Evolutionary conservation across 2,329 filamentous ascomycete species (phyloP).

Genomic region (Balansia obtecta): DNA sequence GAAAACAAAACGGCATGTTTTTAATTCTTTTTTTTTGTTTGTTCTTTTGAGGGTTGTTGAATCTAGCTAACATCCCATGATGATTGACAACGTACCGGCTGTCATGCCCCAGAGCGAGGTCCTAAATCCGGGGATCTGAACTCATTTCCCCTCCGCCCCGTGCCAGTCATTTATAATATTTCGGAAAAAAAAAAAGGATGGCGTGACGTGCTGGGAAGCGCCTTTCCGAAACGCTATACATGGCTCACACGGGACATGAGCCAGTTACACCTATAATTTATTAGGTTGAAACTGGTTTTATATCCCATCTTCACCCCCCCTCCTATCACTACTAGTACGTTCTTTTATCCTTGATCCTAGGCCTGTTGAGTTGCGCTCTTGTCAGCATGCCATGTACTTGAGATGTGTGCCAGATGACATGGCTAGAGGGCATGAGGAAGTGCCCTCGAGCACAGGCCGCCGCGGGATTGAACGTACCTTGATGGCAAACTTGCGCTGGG

Average conservation of each 20-base stretch:
- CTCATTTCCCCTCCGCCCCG: conserved; percentile 16
- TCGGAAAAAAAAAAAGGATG: background rate
- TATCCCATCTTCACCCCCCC: background rate
- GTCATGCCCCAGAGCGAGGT: conserved; percentile 21
- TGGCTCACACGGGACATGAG: too few species aligned
- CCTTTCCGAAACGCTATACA: too few species aligned
- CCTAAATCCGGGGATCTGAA: conserved; percentile 21
- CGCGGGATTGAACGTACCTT: conserved; percentile 51
- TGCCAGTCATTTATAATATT: conserved; percentile 24
- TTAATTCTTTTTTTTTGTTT: conserved; percentile 5
- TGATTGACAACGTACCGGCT: conserved; percentile 13
- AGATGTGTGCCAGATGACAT: background rate
- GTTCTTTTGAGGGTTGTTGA: conserved; percentile 19
- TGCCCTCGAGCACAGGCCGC: too few species aligned
- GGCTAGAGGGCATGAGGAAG: too few species aligned
- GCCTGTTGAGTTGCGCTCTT: background rate
- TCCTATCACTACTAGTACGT: conserved; percentile 4
- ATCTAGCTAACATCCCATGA: conserved; percentile 17
- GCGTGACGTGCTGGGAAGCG: too few species aligned
- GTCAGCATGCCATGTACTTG: background rate
- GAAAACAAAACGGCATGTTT: conserved; percentile 28
- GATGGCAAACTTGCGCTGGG: conserved; percentile 96
- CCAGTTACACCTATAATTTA: too few species aligned
- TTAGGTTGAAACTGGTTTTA: too few species aligned
- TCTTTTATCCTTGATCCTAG: conserved; percentile 5